Percentiles rank a stretch among this genome's conserved stretches.
Evolutionary conservation across 164 flowering plant species (phyloP).

Genomic region (Tetracentron sinense): DNA sequence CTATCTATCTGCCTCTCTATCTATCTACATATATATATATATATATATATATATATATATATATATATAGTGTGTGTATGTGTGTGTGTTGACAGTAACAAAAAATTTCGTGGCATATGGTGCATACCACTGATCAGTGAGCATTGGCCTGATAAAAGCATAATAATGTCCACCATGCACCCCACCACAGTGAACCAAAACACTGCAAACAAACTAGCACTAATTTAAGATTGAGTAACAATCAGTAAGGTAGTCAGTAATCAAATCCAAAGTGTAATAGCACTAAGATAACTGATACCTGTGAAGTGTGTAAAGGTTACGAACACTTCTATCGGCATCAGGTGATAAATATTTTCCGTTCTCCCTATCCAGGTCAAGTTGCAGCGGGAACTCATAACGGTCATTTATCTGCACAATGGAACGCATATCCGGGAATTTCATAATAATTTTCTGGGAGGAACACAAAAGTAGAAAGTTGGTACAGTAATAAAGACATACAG

Average conservation of each 20-base stretch:
- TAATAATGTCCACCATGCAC: slow-evolving; percentile 74
- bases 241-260: too few species aligned
- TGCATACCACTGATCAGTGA: slow-evolving; percentile 58
- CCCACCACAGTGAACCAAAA: slow-evolving; percentile 67
- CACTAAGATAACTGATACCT: slow-evolving; percentile 28
- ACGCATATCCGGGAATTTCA: not conserved
- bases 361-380: slow-evolving; percentile 66
- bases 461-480: too few species aligned
- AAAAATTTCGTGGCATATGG: not conserved
- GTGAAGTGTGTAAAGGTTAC: slow-evolving; percentile 65
- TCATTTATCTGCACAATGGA: slow-evolving; percentile 56
- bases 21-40: too few species aligned
- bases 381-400: slow-evolving; percentile 63
- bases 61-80: too few species aligned
- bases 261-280: too few species aligned
- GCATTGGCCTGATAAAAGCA: slow-evolving; percentile 65
- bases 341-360: slow-evolving; percentile 60
- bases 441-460: not conserved
- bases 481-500: too few species aligned
- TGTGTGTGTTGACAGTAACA: not conserved
- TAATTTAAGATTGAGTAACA: too few species aligned
- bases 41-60: too few species aligned
- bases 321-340: slow-evolving; percentile 57
- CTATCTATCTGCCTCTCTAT: too few species aligned
- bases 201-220: slow-evolving; percentile 34